These are phyloP conservation scores for Cyclanthera cordifolia DNA, from an alignment of 306 rosid genomes.

Conservation along the genomic window DNA sequence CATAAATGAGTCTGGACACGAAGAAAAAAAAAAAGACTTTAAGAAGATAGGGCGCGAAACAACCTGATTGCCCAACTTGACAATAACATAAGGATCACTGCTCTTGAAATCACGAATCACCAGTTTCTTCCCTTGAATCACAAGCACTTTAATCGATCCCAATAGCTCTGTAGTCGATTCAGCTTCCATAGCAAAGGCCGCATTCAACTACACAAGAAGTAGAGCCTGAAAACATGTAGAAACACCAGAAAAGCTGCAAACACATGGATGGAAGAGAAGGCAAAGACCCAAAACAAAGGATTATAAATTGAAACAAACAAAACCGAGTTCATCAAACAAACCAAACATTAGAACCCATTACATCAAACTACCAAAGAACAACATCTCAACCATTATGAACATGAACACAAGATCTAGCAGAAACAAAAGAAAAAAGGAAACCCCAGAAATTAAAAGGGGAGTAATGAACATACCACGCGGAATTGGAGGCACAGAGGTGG, in stretches of 20 bases:
- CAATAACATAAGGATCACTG: conserved; percentile 94
- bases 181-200: conserved; percentile 7
- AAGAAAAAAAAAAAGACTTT: too few species aligned
- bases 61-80: conserved; percentile 86
- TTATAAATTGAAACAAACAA: neutral
- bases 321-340: neutral
- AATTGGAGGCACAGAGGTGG: neutral
- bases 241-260: neutral
- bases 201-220: neutral
- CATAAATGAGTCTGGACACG: too few species aligned
- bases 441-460: neutral
- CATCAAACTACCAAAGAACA: neutral
- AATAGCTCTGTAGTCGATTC: conserved; percentile 28
- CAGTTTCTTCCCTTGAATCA: conserved; percentile 69
- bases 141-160: conserved; percentile 60
- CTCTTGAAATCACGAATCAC: conserved; percentile 87
- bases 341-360: neutral
- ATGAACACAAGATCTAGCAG: neutral
- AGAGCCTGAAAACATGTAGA: neutral
- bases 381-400: neutral
- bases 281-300: neutral
- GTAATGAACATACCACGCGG: neutral
- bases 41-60: neutral
- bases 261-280: neutral
- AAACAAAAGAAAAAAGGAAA: neutral